Evolutionary conservation across 2,329 filamentous ascomycete genomes (phyloP), one percentile per base, ranked within the genome.

Genomic region (Geosmithia putterillii): DNA sequence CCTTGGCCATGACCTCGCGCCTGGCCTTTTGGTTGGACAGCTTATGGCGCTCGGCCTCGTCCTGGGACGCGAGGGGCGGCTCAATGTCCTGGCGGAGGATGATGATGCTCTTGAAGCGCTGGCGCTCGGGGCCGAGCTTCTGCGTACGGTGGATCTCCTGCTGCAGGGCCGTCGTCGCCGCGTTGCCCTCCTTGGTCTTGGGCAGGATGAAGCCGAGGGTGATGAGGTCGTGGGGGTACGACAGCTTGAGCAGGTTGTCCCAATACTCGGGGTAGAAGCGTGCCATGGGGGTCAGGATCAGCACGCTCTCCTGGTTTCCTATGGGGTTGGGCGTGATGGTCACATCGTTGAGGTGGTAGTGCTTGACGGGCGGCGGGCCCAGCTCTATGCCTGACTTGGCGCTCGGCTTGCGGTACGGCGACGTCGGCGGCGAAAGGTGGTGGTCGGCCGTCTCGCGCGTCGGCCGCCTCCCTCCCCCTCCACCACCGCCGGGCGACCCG

Each of bases 71-170:
- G 23, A 95, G 63, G 0, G 88, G 85, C 9, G 83, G 79, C 44
- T 95, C 89, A 51, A 94, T 94, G 65, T 98, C 92, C 63, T 98
- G 90, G 45, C 92, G 80, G 53, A 96, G 76, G 55, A 98, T 96
- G 49, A 89, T 90, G 56, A 98, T 82, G 59, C 84, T 88, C 53
- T 88, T 85, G 67, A 98, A 98, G 46, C 88, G 83, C 56, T 86
- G 74, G 59, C 81, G 81, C 52, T 87, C 80, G 1, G 83, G 75
- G 0, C 88, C 86, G 4, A 57, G 60, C 47, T 83, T 82, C 59
- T 98, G 92, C 0, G 87, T 94, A 61, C 84, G 84, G 42, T 82
- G 72, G 50, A 98, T 86, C 51, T 87, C 83, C 45, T 82, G 81
- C 64, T 98, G 89, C 43, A 98, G 69, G 35, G 83, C 81, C 7